A percentile compares a stretch with the other conserved stretches of the same genome.
These are phyloP conservation scores for Dothideomycetes sp. DNA, from an alignment of 2,329 filamentous ascomycete species.

Conservation along the genomic window DNA sequence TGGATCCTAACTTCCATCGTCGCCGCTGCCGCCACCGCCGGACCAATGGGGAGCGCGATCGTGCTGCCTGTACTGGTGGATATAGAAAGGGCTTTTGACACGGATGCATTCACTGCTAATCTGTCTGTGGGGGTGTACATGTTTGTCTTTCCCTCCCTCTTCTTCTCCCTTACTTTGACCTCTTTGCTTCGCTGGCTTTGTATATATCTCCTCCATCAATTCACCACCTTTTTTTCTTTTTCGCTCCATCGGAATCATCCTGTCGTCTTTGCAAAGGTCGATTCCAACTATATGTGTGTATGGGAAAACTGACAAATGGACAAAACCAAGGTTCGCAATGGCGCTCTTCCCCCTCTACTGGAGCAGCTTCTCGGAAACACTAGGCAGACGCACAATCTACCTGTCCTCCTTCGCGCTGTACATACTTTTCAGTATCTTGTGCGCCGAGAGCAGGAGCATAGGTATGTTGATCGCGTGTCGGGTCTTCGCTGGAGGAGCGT, in stretches of 20 bases:
- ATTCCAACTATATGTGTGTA: no score
- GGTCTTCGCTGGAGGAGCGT: conserved; percentile 61
- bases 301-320: no score
- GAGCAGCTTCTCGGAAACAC: conserved; percentile 65
- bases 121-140: conserved; percentile 70
- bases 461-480: conserved; percentile 69
- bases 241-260: no score
- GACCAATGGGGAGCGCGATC: conserved; percentile 74
- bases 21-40: conserved; percentile 64
- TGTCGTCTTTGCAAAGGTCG: no score
- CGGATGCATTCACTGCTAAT: conserved; percentile 57
- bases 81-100: conserved; percentile 50
- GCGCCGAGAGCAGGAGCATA: conserved; percentile 60
- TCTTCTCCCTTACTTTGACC: no score
- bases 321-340: conserved; percentile 45
- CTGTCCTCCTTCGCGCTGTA: conserved; percentile 65
- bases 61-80: conserved; percentile 60
- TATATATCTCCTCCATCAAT: no score
- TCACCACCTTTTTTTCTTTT: no score
- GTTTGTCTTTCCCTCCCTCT: no score
- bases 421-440: conserved; percentile 57
- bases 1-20: conserved; percentile 75
- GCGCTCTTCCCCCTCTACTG: conserved; percentile 80
- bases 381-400: conserved; percentile 66
- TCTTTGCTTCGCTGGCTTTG: no score